phyloP scores from a whole-genome alignment of 2,329 filamentous ascomycete genomes.

The Epicoccum sorghinum region DNA sequence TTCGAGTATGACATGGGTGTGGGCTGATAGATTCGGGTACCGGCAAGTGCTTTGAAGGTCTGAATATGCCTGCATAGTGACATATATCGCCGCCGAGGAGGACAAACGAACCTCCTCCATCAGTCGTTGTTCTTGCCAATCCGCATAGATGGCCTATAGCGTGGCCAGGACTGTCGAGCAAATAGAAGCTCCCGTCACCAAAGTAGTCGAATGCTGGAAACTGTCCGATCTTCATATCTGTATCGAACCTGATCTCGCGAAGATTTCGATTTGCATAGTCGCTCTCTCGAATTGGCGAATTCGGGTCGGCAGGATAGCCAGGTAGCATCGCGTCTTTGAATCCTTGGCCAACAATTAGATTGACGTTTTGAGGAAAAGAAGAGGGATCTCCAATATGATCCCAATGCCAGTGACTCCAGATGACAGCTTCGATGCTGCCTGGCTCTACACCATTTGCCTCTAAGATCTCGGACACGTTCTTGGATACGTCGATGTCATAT shows the following conservation, averaged over 20 bases:
- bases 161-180: constrained; percentile 62
- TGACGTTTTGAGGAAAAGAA: constrained; percentile 54
- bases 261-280: constrained; percentile 31
- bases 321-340: constrained; percentile 56
- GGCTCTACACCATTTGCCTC: constrained; percentile 40
- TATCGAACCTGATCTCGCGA: constrained; percentile 30
- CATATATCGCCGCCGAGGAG: constrained; percentile 38
- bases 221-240: constrained; percentile 45
- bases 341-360: constrained; percentile 60
- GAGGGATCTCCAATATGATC: constrained; percentile 59
- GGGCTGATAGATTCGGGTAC: constrained; percentile 28
- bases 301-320: constrained; percentile 51
- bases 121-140: constrained; percentile 51
- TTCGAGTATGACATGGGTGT: constrained; percentile 19
- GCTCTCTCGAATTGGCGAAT: constrained; percentile 27
- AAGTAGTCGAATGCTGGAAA: constrained; percentile 61
- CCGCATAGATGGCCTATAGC: constrained; percentile 58
- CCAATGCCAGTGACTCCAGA: constrained; percentile 55
- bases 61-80: constrained; percentile 34
- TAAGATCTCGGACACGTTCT: constrained; percentile 50
- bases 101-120: constrained; percentile 27
- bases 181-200: constrained; percentile 62
- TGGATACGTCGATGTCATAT: constrained; percentile 49
- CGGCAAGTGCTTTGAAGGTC: constrained; percentile 30
- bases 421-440: constrained; percentile 45